Conservation (phyloP, 345 rosid species). For the Aegle marmelos region DNA sequence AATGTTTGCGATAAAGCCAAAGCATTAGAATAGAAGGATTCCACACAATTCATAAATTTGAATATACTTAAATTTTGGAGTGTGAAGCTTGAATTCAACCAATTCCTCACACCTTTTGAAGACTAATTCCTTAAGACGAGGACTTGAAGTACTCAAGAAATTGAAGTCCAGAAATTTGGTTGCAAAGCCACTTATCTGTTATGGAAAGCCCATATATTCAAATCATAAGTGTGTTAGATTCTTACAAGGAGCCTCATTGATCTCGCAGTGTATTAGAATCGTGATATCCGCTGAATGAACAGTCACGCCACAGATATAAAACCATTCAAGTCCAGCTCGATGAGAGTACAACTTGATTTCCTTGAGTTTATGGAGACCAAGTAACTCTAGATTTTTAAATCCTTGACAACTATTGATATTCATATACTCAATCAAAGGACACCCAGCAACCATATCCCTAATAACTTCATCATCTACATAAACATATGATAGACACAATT, state of each 20-base stretch:
- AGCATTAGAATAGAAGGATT: not conserved
- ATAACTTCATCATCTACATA: not conserved
- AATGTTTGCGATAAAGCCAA: not conserved
- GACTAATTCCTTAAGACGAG: not conserved
- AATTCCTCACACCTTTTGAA: not conserved
- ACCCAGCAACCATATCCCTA: not conserved
- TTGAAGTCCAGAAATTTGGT: no score
- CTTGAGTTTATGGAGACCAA: not conserved
- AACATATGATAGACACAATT: not conserved
- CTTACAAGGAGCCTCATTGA: not conserved
- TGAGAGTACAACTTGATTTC: not conserved
- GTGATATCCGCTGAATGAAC: no score
- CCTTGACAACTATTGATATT: not conserved
- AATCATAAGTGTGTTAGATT: not conserved
- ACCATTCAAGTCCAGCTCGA: not conserved
- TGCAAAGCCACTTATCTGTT: not conserved
- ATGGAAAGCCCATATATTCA: not conserved
- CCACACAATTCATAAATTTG: not conserved
- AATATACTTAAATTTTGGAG: not conserved
- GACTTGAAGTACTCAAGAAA: not conserved
- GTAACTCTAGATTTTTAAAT: not conserved
- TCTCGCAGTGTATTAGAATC: not conserved
- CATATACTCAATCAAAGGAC: not conserved
- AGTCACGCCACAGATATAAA: not conserved
- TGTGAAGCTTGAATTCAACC: not conserved